phyloP scores from a whole-genome alignment of 495 filamentous ascomycete species.

The Daldinia vernicosa region DNA sequence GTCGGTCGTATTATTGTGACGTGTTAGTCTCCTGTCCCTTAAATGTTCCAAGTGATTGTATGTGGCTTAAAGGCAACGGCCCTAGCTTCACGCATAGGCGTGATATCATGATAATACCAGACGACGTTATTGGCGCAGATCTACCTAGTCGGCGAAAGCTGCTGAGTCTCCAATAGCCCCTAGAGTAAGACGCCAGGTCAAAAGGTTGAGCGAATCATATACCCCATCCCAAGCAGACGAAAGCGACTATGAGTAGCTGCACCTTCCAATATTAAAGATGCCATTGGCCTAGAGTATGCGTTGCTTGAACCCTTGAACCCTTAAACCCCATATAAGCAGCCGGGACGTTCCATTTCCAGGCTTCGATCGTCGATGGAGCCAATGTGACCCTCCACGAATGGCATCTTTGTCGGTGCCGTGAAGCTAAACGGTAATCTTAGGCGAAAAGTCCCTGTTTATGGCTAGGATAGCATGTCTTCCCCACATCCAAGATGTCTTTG shows the following conservation, averaged over 20 bases:
- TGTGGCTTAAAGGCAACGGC: no score
- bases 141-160: neutral
- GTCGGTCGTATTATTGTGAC: neutral
- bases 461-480: neutral
- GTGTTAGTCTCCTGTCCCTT: neutral
- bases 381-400: constrained; percentile 24
- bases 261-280: neutral
- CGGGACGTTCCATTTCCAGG: neutral
- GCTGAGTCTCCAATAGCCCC: neutral
- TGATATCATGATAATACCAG: neutral
- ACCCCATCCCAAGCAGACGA: neutral
- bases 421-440: constrained; percentile 2
- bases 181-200: neutral
- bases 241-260: neutral
- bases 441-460: constrained; percentile 6
- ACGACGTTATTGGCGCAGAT: neutral
- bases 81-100: neutral
- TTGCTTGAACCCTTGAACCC: constrained; percentile 1
- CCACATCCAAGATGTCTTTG: neutral
- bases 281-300: neutral
- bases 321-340: neutral
- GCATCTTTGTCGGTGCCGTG: neutral
- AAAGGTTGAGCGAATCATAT: constrained; percentile 1
- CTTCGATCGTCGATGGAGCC: constrained; percentile 12
- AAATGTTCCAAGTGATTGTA: no score